These are phyloP conservation scores for Ascosphaera acerosa DNA, from an alignment of 2,329 filamentous ascomycete genomes.

Conservation along the genomic window DNA sequence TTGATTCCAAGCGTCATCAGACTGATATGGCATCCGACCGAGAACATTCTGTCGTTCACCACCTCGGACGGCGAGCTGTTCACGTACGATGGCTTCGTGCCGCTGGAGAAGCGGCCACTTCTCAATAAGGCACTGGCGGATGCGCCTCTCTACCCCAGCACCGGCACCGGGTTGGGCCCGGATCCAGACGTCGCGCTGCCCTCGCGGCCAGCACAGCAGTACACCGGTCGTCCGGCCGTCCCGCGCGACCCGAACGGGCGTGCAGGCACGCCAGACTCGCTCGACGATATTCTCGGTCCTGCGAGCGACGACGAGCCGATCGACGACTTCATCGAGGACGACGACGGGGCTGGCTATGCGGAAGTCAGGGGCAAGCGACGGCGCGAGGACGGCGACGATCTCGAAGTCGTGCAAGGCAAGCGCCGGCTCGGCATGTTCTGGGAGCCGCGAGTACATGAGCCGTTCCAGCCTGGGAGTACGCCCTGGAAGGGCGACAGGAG, in stretches of 20 bases:
- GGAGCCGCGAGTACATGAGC: conserved; percentile 46
- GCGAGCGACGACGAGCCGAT: conserved; percentile 27
- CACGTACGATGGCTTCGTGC: conserved; percentile 42
- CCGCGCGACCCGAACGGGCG: neutral
- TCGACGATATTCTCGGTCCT: conserved; percentile 54
- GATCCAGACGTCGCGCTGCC: conserved; percentile 42
- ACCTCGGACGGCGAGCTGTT: conserved; percentile 83
- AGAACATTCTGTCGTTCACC: conserved; percentile 76
- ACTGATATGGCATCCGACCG: conserved; percentile 69
- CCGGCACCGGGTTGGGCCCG: too few relatives aligned
- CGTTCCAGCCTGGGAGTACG: conserved; percentile 85
- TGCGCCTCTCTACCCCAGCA: conserved; percentile 67
- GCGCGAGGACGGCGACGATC: conserved; percentile 23
- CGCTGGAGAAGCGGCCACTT: conserved; percentile 22
- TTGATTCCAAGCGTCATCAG: conserved; percentile 68
- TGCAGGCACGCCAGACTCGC: conserved; percentile 42
- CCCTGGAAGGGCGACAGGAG: conserved; percentile 88
- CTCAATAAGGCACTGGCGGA: conserved; percentile 36
- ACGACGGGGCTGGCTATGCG: conserved; percentile 79
- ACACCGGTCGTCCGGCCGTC: neutral
- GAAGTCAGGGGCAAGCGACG: conserved; percentile 38
- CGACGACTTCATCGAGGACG: conserved; percentile 78
- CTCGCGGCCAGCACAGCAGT: conserved; percentile 21
- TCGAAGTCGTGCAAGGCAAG: conserved; percentile 24
- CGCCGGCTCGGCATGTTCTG: conserved; percentile 24